Evolutionary conservation across 2,329 filamentous ascomycete genomes (phyloP).

Genomic region (Calcarisporium arbuscula): DNA sequence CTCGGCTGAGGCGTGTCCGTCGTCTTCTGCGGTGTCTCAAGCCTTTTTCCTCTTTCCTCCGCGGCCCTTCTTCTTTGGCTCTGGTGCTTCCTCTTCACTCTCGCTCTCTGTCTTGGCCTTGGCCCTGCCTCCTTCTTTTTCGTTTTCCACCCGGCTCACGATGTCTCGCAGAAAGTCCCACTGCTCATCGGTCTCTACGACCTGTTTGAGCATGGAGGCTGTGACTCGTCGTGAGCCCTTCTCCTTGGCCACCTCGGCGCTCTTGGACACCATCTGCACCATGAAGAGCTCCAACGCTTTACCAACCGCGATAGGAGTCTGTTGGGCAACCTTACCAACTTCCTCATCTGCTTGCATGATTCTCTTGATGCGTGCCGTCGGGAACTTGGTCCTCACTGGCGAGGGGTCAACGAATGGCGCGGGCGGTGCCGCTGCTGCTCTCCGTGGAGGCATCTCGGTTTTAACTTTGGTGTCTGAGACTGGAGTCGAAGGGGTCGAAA

Average conservation of each 20-base stretch:
- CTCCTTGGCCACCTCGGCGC: conserved; percentile 74
- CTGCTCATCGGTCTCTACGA: conserved; percentile 80
- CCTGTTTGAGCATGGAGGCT: conserved; percentile 84
- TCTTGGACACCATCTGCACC: conserved; percentile 86
- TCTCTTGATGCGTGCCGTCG: conserved; percentile 93
- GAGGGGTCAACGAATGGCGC: conserved; percentile 49
- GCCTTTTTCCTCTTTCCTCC: conserved; percentile 46
- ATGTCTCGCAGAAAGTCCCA: conserved; percentile 94
- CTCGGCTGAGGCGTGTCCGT: conserved; percentile 10
- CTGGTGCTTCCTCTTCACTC: conserved; percentile 42
- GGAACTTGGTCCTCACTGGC: conserved; percentile 90
- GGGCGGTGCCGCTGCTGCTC: conserved; percentile 22
- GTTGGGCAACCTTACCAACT: conserved; percentile 95
- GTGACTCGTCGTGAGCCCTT: conserved; percentile 86
- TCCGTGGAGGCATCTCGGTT: conserved; percentile 27
- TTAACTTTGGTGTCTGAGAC: no score
- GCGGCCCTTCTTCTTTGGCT: conserved; percentile 41
- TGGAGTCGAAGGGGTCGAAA: no score
- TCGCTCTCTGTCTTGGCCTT: conserved; percentile 46
- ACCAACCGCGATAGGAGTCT: conserved; percentile 90
- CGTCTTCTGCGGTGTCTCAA: conserved; percentile 10
- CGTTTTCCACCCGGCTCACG: conserved; percentile 69
- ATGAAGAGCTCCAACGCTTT: conserved; percentile 98
- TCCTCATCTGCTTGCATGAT: conserved; percentile 99
- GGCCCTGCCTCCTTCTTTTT: conserved; percentile 38